A percentile compares a stretch with the other conserved stretches of the same genome.
phyloP scores from a whole-genome alignment of 257 asterid genomes.

The Mentha longifolia region DNA sequence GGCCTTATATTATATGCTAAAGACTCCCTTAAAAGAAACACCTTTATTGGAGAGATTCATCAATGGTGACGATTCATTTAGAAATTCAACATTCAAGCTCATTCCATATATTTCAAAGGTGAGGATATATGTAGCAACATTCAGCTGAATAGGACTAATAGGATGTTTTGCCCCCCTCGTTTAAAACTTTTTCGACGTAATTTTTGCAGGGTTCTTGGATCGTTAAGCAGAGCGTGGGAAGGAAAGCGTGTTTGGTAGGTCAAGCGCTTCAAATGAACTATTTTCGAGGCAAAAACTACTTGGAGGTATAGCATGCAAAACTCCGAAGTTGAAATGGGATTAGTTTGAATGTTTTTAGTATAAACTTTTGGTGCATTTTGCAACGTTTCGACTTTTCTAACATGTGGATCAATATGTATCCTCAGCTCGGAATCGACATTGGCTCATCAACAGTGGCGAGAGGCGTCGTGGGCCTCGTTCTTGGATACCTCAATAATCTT shows the following conservation, averaged over 20 bases:
- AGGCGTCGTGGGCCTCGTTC: conserved; percentile 86
- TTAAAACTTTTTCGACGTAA: conserved; percentile 4
- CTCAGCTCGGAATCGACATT: conserved; percentile 77
- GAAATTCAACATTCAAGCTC: conserved; percentile 89
- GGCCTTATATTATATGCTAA: conserved; percentile 73
- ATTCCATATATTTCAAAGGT: conserved; percentile 86
- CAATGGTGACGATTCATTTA: conserved; percentile 78
- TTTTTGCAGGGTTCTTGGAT: conserved; percentile 86
- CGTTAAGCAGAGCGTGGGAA: conserved; percentile 94
- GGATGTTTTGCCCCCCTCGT: neutral
- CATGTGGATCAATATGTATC: neutral
- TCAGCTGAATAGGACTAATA: neutral
- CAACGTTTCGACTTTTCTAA: neutral
- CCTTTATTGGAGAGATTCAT: conserved; percentile 77
- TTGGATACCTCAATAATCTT: conserved; percentile 87
- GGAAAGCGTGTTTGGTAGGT: conserved; percentile 85
- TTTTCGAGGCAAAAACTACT: conserved; percentile 84
- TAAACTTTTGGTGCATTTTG: neutral
- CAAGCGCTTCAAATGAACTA: conserved; percentile 84
- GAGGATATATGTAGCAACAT: neutral
- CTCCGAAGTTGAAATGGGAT: neutral
- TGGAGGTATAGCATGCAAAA: conserved; percentile 64
- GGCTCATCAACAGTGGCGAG: conserved; percentile 93
- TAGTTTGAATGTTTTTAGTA: neutral
- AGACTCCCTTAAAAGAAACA: conserved; percentile 63